Conservation (phyloP, 2,329 filamentous ascomycete species). For the Neopestalotiopsis clavispora region DNA sequence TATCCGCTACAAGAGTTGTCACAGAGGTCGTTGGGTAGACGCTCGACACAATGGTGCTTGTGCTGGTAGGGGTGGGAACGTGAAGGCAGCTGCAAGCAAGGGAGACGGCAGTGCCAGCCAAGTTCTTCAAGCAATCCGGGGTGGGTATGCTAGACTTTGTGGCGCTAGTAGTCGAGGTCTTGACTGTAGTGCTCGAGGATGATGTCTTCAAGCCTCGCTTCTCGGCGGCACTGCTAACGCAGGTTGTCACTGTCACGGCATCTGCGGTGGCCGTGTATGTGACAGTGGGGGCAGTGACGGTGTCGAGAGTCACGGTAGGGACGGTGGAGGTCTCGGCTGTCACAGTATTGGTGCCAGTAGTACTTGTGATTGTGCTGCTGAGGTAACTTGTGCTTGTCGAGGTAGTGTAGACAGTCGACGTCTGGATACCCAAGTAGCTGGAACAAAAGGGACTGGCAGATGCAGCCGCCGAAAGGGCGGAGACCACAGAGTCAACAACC, state of each 20-base stretch:
- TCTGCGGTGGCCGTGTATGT: slow-evolving; percentile 12
- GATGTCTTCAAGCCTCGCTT: background rate
- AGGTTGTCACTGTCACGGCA: slow-evolving; percentile 12
- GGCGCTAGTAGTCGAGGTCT: background rate
- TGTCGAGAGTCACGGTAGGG: background rate
- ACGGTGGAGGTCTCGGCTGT: slow-evolving; percentile 8
- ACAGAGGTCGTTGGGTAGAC: slow-evolving; percentile 10
- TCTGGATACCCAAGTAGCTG: slow-evolving; percentile 13
- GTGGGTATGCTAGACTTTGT: slow-evolving; percentile 9
- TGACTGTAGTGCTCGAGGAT: no score
- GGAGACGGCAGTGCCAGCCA: slow-evolving; percentile 5
- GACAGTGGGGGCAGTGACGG: slow-evolving; percentile 8
- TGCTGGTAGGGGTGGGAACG: slow-evolving; percentile 10
- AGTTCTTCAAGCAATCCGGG: slow-evolving; percentile 10
- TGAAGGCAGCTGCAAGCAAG: slow-evolving; percentile 1
- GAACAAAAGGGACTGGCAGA: slow-evolving; percentile 10
- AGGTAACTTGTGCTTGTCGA: slow-evolving; percentile 7
- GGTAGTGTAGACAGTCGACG: background rate
- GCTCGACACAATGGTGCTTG: slow-evolving; percentile 10
- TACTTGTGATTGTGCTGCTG: slow-evolving; percentile 3
- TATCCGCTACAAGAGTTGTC: background rate
- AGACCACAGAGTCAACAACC: background rate
- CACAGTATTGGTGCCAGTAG: slow-evolving; percentile 10
- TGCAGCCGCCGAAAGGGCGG: background rate
- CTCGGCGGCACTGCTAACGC: background rate